Evolutionary conservation across 202 grass and related monocot species (phyloP), one percentile per base, ranked within the genome.

Genomic region (Alloteropsis angusta): DNA sequence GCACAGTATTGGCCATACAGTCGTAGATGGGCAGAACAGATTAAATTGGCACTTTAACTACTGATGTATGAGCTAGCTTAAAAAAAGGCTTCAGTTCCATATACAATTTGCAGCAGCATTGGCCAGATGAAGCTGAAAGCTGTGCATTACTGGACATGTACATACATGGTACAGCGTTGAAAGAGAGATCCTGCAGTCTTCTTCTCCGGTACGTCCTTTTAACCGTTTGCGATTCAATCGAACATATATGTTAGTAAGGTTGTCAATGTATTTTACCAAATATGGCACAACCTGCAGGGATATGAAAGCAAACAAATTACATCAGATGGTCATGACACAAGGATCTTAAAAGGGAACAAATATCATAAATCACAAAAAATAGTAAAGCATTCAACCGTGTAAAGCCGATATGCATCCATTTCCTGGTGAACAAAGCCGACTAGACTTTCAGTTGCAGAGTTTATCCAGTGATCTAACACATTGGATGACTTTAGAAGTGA

Each of bases 121-220:
- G 28, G 84, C 52, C 57, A 78, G 26, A 30, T 32, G 10, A 78
- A 74, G 65, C 56, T 66, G 30, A 48, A 72, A 80, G 53, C 37
- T 45, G 58, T 54, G 25, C 12, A 65, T 0, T 65, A 34, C 82
- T 72, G 23, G 22, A 85, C 43, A 67, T 66, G 35, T 71, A 84
- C 80, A 74, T 99, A 99, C 96, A 87, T 99, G 86, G 35, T 91
- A 96, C 18, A 99, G 86, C 11, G 92, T 96, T 43, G 96, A 96
- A 82, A 99, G 92, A 72, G 96, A 99, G 48, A 89, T 83, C 79
- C 75, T 96, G 87, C 92, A 93, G 79, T 99, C 96, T 74, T 86
- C 96, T 91, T 99, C 92, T 82, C 96, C 96, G 86, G 92, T 99
- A n/a, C 96, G 86, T 55, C 96, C 96, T 83, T 99, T 99, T 65